These are phyloP conservation scores for Triticum monococcum DNA, from an alignment of 176 grass and related monocot genomes.

Conservation along the genomic window DNA sequence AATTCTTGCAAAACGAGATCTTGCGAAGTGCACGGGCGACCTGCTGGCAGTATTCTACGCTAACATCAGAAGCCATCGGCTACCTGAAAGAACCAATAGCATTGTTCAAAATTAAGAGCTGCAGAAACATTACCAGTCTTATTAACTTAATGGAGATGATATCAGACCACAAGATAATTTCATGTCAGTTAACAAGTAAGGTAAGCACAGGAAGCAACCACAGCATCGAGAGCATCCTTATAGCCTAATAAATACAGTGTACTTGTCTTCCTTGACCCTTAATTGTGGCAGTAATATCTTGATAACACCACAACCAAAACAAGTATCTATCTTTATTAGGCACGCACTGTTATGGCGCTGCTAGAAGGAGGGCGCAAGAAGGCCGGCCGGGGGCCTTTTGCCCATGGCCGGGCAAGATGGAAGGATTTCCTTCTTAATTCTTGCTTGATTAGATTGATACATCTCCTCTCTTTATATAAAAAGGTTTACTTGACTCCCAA, in stretches of 20 bases:
- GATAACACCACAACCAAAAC: not conserved
- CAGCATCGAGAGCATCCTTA: constrained; percentile 7
- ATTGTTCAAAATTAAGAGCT: not conserved
- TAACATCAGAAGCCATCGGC: constrained; percentile 20
- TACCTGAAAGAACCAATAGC: constrained; percentile 22
- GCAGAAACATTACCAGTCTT: not conserved
- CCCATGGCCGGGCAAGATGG: too few species aligned
- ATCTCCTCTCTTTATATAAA: too few species aligned
- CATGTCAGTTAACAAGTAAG: not conserved
- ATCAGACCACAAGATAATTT: not conserved
- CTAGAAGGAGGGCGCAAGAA: too few species aligned
- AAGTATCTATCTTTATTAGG: constrained; percentile 9
- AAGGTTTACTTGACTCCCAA: too few species aligned
- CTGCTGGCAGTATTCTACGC: constrained; percentile 15
- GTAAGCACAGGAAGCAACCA: not conserved
- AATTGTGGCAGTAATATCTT: constrained; percentile 24
- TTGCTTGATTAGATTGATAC: too few species aligned
- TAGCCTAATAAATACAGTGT: not conserved
- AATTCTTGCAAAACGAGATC: not conserved
- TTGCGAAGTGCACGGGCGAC: not conserved
- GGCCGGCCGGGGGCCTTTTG: too few species aligned
- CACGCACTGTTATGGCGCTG: too few species aligned
- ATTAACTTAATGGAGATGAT: constrained; percentile 5
- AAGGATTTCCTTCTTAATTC: too few species aligned
- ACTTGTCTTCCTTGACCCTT: constrained; percentile 1